A percentile compares a stretch with the other conserved stretches of the same genome.
Conservation (phyloP, 768 basidiomycete species). For the Rhodosporidiobolus sp. region DNA sequence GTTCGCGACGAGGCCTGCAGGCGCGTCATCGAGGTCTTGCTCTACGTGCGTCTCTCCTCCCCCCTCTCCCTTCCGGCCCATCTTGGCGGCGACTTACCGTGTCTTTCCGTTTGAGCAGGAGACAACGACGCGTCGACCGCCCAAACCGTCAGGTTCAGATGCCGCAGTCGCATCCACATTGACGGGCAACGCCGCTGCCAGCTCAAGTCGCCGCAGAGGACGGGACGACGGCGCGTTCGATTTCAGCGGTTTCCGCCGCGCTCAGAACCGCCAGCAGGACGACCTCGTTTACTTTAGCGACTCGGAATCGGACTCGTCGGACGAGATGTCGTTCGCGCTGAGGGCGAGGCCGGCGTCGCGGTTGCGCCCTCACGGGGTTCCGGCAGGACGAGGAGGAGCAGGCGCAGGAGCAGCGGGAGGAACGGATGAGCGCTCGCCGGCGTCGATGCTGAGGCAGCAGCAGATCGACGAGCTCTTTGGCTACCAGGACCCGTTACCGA, state of each 20-base stretch:
- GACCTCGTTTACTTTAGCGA: not conserved
- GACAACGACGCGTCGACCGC: conserved; percentile 6
- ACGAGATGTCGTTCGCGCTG: not conserved
- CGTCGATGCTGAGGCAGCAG: not conserved
- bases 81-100: not conserved
- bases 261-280: too few relatives aligned
- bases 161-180: not conserved
- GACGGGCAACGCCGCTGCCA: not conserved
- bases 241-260: too few relatives aligned
- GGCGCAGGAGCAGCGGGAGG: not conserved
- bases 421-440: not conserved
- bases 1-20: not conserved
- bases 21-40: conserved; percentile 15
- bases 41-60: conserved; percentile 1
- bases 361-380: not conserved
- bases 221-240: not conserved
- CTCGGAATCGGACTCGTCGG: not conserved
- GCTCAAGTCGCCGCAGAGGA: too few relatives aligned
- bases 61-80: not conserved
- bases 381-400: not conserved
- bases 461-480: conserved; percentile 23
- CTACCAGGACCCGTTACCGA: not conserved
- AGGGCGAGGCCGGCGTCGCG: not conserved
- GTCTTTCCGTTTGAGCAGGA: not conserved
- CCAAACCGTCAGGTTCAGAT: not conserved